Conservation (phyloP, 2,329 filamentous ascomycete species). For the Colletotrichum camelliae region DNA sequence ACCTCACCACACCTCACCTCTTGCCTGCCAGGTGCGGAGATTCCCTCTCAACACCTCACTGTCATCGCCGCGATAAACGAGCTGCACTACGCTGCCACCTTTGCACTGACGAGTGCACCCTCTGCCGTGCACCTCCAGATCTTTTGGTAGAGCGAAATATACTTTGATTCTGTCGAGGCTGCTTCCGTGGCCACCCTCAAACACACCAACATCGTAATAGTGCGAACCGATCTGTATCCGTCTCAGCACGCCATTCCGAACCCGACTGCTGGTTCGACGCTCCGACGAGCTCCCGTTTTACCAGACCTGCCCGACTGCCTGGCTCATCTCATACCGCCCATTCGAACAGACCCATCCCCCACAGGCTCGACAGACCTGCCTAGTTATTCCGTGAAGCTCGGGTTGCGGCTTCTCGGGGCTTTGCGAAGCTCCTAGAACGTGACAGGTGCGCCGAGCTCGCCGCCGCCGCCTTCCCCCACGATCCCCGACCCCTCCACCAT, state of each 20-base stretch:
- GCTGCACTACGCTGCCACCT: not conserved
- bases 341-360: not conserved
- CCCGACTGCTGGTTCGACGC: constrained; percentile 5
- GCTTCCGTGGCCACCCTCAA: not conserved
- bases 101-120: not conserved
- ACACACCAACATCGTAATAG: constrained; percentile 9
- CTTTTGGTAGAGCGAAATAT: constrained; percentile 1
- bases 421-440: constrained; percentile 16
- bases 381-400: constrained; percentile 3
- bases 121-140: not conserved
- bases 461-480: constrained; percentile 3
- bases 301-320: not conserved
- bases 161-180: not conserved
- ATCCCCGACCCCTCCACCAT: constrained; percentile 34
- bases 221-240: constrained; percentile 1
- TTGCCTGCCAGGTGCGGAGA: constrained; percentile 2
- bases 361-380: not conserved
- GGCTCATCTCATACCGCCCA: not conserved
- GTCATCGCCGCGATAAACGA: constrained; percentile 18
- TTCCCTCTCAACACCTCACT: constrained; percentile 4
- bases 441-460: constrained; percentile 14
- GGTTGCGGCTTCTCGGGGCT: constrained; percentile 13
- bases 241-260: constrained; percentile 14
- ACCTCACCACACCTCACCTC: constrained; percentile 11
- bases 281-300: not conserved